These are phyloP conservation scores for Plasmodium relictum DNA, from an alignment of 169 alveolate genomes.

Conservation along the genomic window DNA sequence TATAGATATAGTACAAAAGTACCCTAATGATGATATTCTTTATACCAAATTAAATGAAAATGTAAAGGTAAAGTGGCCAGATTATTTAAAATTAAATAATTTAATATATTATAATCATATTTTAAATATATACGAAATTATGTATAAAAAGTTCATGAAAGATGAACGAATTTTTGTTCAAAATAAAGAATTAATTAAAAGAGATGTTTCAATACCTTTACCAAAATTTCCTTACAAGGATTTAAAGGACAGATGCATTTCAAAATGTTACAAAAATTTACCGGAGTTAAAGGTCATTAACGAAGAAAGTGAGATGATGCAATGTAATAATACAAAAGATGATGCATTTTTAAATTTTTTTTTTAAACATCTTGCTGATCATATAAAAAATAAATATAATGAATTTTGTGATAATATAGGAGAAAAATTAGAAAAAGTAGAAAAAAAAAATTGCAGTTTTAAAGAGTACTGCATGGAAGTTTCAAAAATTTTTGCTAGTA, in stretches of 20 bases:
- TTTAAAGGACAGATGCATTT: conserved; percentile 37
- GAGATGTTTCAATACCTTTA: background rate
- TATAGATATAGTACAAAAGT: background rate
- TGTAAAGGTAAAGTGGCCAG: conserved; percentile 31
- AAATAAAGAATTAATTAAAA: background rate
- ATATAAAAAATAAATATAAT: conserved; percentile 27
- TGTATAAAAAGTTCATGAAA: conserved; percentile 20
- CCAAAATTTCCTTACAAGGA: conserved; percentile 46
- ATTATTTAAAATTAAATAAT: conserved; percentile 25
- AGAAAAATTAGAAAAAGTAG: conserved; percentile 23
- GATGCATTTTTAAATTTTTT: conserved; percentile 7
- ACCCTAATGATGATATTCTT: background rate
- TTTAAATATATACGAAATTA: conserved; percentile 44
- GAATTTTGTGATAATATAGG: conserved; percentile 48
- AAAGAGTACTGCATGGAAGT: conserved; percentile 52
- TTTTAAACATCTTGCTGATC: background rate
- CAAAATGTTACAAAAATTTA: conserved; percentile 31
- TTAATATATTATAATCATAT: conserved; percentile 41
- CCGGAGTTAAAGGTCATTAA: conserved; percentile 3
- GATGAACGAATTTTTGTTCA: background rate
- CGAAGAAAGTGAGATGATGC: background rate
- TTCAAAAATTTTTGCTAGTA: conserved; percentile 18
- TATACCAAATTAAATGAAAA: conserved; percentile 11
- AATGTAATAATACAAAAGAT: background rate
- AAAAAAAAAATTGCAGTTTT: conserved; percentile 28